Evolutionary conservation across 176 grass and related monocot genomes (phyloP).

Genomic region (Musa acuminata): DNA sequence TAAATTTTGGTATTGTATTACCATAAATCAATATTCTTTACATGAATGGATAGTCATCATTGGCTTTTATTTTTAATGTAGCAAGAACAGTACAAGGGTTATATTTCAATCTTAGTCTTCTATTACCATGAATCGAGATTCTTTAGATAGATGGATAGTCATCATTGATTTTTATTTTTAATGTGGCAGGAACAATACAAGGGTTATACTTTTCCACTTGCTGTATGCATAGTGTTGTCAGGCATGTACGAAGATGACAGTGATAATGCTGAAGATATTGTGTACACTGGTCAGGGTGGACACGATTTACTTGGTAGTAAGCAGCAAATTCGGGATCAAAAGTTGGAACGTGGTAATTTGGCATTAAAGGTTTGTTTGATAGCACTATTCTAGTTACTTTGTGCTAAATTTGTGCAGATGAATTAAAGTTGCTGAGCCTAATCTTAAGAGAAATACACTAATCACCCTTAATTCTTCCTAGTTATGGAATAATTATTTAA

Average conservation of each 20-base stretch:
- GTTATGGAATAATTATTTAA: too few relatives aligned
- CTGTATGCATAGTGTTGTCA: slow-evolving; percentile 69
- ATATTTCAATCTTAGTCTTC: slow-evolving; percentile 21
- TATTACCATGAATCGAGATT: not conserved
- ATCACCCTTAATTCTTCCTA: too few relatives aligned
- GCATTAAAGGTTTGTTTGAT: slow-evolving; percentile 57
- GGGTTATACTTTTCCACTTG: slow-evolving; percentile 59
- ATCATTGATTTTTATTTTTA: slow-evolving; percentile 25
- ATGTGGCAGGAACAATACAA: slow-evolving; percentile 39
- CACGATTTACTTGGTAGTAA: slow-evolving; percentile 91
- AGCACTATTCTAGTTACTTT: not conserved
- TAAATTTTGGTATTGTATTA: slow-evolving; percentile 3
- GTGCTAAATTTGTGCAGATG: not conserved
- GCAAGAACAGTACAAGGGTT: slow-evolving; percentile 41
- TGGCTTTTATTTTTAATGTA: slow-evolving; percentile 27
- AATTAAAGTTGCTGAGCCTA: too few relatives aligned
- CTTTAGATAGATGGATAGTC: not conserved
- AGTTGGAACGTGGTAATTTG: slow-evolving; percentile 69
- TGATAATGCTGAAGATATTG: slow-evolving; percentile 66
- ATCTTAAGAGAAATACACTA: too few relatives aligned
- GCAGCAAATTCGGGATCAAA: slow-evolving; percentile 61
- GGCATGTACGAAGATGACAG: slow-evolving; percentile 91
- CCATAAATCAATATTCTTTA: not conserved
- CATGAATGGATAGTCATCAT: not conserved
- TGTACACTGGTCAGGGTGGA: slow-evolving; percentile 92